Percentiles rank a stretch among this genome's conserved stretches.
Conservation (phyloP, 2,329 filamentous ascomycete genomes). For the Pseudocercospora cruenta region DNA sequence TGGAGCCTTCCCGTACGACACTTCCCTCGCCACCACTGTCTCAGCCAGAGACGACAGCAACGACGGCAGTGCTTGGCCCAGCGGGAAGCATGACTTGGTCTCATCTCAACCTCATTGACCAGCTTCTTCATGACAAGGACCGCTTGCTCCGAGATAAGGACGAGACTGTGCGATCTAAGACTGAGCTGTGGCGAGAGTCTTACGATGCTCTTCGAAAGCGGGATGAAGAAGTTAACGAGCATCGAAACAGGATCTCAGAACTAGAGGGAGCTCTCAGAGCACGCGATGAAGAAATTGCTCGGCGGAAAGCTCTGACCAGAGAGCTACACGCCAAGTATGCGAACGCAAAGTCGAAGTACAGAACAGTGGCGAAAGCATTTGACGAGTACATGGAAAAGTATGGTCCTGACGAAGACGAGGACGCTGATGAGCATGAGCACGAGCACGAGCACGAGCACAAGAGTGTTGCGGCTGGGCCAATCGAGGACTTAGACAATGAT, state of each 20-base stretch:
- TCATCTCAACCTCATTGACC: neutral
- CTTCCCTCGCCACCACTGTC: constrained; percentile 8
- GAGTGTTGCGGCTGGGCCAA: neutral
- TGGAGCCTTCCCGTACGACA: neutral
- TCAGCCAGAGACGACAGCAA: neutral
- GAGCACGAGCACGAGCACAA: neutral
- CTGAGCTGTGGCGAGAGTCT: constrained; percentile 9
- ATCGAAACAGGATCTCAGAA: neutral
- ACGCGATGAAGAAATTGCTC: neutral
- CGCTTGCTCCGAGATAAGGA: neutral
- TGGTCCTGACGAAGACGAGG: neutral
- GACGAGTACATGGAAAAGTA: constrained; percentile 2
- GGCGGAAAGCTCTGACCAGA: neutral
- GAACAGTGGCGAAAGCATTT: constrained; percentile 1
- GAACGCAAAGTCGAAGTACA: constrained; percentile 1
- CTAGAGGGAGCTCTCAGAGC: neutral
- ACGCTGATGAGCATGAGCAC: no score
- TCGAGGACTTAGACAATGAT: neutral
- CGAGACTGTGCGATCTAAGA: neutral
- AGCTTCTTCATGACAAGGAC: constrained; percentile 12
- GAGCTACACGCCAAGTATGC: neutral
- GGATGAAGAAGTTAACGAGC: neutral
- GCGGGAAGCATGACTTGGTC: neutral
- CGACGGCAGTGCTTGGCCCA: no score
- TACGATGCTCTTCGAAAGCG: neutral